Evolutionary conservation across 2,329 filamentous ascomycete genomes (phyloP).

Genomic region (Fusarium sp.): DNA sequence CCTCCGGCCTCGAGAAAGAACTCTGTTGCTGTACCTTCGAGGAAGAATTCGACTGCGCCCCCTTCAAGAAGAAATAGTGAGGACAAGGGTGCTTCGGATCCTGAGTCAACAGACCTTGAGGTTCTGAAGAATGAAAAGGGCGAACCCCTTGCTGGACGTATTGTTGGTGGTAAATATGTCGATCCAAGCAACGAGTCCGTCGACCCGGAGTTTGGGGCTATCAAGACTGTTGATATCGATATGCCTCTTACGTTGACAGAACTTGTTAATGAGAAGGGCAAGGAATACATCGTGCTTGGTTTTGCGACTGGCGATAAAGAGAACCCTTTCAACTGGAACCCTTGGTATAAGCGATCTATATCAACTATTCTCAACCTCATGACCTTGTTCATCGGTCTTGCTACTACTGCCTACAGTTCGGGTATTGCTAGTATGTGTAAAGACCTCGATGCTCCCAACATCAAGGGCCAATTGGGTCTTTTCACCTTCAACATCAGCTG

Average conservation of each 20-base stretch:
- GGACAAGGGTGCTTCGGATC: conserved; percentile 23
- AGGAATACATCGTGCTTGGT: conserved; percentile 36
- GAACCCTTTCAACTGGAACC: conserved; percentile 40
- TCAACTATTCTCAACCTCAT: conserved; percentile 39
- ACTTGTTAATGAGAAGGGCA: conserved; percentile 27
- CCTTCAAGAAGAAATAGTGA: conserved; percentile 11
- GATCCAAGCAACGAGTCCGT: conserved; percentile 24
- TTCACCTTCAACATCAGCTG: conserved; percentile 40
- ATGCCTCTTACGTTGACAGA: conserved; percentile 36
- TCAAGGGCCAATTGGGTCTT: conserved; percentile 33
- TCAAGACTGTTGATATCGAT: conserved; percentile 35
- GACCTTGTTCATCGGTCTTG: conserved; percentile 38
- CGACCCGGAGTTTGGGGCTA: conserved; percentile 30
- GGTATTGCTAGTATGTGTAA: conserved; percentile 34
- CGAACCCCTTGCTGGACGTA: conserved; percentile 23
- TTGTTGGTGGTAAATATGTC: conserved; percentile 36
- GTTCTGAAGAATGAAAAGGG: conserved; percentile 29
- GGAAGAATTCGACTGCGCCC: conserved; percentile 11
- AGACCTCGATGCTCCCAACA: conserved; percentile 30
- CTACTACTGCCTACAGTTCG: conserved; percentile 35
- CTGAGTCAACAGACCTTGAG: conserved; percentile 29
- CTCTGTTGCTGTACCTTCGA: conserved; percentile 18
- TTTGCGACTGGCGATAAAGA: conserved; percentile 38
- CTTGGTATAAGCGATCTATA: conserved; percentile 37
- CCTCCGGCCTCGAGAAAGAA: conserved; percentile 14